These are phyloP conservation scores for Lactarius akahatsu DNA, from an alignment of 768 basidiomycete species.

Conservation along the genomic window DNA sequence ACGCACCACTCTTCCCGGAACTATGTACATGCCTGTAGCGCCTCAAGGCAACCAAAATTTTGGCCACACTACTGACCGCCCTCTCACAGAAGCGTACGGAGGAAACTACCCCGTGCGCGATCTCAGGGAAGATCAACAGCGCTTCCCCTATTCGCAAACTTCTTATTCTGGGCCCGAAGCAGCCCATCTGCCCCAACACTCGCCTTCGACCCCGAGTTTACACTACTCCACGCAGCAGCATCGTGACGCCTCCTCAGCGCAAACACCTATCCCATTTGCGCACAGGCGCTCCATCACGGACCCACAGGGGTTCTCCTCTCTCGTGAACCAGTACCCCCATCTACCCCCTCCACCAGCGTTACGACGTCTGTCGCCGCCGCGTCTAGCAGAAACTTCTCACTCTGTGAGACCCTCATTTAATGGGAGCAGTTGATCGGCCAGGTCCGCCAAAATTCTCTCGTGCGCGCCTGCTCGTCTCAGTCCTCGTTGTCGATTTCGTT, in stretches of 20 bases:
- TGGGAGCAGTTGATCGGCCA: conserved; percentile 16
- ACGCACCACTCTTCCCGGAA: conserved; percentile 44
- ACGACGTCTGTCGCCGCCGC: conserved; percentile 30
- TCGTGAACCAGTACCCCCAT: conserved; percentile 48
- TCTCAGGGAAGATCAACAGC: conserved; percentile 51
- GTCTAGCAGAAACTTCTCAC: conserved; percentile 22
- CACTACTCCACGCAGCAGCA: conserved; percentile 38
- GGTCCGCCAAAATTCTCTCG: not conserved
- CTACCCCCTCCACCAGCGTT: conserved; percentile 48
- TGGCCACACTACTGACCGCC: conserved; percentile 51
- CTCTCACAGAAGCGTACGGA: conserved; percentile 47
- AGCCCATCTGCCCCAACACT: conserved; percentile 25
- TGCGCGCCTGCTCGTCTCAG: not conserved
- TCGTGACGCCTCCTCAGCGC: conserved; percentile 32
- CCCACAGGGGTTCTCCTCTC: conserved; percentile 47
- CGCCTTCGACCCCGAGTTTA: conserved; percentile 36
- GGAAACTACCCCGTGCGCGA: conserved; percentile 46
- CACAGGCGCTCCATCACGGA: conserved; percentile 61
- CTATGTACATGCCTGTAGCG: conserved; percentile 38
- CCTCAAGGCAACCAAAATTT: conserved; percentile 40
- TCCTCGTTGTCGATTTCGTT: conserved; percentile 6
- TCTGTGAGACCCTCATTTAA: conserved; percentile 26
- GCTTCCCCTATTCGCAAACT: conserved; percentile 52
- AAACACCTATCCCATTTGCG: conserved; percentile 49
- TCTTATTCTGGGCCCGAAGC: conserved; percentile 41